Base-by-base conservation (phyloP, 2,329 filamentous ascomycete species). In the Trichoderma brevicompactum region DNA sequence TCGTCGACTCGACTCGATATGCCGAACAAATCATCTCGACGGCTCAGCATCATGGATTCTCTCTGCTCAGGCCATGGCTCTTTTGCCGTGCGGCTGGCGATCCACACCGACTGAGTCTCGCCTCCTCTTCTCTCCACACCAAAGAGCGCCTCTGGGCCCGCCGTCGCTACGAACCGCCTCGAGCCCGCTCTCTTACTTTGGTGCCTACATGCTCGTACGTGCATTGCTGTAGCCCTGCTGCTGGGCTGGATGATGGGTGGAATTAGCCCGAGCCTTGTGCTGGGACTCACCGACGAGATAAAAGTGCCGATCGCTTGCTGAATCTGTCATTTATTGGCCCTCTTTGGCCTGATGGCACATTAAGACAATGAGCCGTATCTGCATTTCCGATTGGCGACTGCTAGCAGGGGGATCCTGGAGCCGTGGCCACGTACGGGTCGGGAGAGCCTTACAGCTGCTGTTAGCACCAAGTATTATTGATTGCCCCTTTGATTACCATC, bases 361-460 rank as follows among this genome's bases (percentile, higher is more conserved):
- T 38, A 53, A 66, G 65, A 64, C 65, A 46, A 36, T 19, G 50
- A 54, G 2, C 15, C 59, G 17, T n/a, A 40, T 52, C 48, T 53
- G 59, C 44, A 46, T 63, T 46, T 66, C 65, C 59, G 65, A 66
- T 66, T 66, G 65, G 65, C 60, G 50, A 54, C 46, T 12, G 12
- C 28, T 5, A 38, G 46, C 53, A 58, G 53, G 62, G 54, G 12
- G 7, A 59, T 43, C 41, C 52, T 52, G 38, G 65, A 54, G 23
- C 64, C 49, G 28, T 34, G 64, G 49, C 48, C 41, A 60, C 53
- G 38, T 54, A 46, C 17, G 55, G 23, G 46, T 32, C 34, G 52
- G 23, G 28, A 32, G 32, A 60, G 64, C 55, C 64, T 60, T 41
- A 23, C 34, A 48, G 56, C 32, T 49, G 56, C 34, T 23, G 32